Percentiles rank a stretch among this genome's conserved stretches.
These are phyloP conservation scores for Aspergillus pseudonomiae DNA, from an alignment of 2,329 filamentous ascomycete species.

Conservation along the genomic window DNA sequence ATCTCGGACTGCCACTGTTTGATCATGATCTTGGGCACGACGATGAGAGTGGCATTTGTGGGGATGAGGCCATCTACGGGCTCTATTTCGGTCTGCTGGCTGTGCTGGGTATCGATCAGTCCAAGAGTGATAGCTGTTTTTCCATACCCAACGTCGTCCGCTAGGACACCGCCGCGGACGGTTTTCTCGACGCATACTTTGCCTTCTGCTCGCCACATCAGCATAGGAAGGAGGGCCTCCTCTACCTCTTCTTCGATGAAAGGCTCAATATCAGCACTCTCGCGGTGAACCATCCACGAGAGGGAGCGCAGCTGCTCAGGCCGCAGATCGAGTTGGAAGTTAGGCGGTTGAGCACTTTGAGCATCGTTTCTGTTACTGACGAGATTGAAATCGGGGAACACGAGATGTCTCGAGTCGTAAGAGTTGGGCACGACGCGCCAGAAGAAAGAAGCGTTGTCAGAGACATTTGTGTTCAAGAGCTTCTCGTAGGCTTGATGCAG, in stretches of 20 bases:
- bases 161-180: constrained; percentile 63
- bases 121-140: constrained; percentile 66
- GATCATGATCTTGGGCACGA: constrained; percentile 59
- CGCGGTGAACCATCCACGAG: constrained; percentile 62
- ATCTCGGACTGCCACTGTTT: constrained; percentile 63
- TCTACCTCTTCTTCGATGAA: constrained; percentile 61
- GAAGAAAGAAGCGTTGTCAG: constrained; percentile 29
- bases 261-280: constrained; percentile 40
- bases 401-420: constrained; percentile 33
- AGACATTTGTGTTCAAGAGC: constrained; percentile 19
- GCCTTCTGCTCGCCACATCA: constrained; percentile 63
- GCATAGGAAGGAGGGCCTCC: constrained; percentile 53
- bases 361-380: constrained; percentile 46
- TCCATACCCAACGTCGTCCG: constrained; percentile 67
- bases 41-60: constrained; percentile 61
- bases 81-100: constrained; percentile 15
- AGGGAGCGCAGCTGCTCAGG: constrained; percentile 59
- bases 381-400: constrained; percentile 46
- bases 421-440: constrained; percentile 56
- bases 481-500: constrained; percentile 39
- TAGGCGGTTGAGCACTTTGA: constrained; percentile 35
- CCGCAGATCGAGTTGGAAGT: constrained; percentile 46
- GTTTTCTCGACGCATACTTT: constrained; percentile 35
- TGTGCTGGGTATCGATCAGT: constrained; percentile 54
- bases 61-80: constrained; percentile 38